phyloP scores from a whole-genome alignment of 2,329 filamentous ascomycete genomes.

The Arthrobotrys sphaeroides region DNA sequence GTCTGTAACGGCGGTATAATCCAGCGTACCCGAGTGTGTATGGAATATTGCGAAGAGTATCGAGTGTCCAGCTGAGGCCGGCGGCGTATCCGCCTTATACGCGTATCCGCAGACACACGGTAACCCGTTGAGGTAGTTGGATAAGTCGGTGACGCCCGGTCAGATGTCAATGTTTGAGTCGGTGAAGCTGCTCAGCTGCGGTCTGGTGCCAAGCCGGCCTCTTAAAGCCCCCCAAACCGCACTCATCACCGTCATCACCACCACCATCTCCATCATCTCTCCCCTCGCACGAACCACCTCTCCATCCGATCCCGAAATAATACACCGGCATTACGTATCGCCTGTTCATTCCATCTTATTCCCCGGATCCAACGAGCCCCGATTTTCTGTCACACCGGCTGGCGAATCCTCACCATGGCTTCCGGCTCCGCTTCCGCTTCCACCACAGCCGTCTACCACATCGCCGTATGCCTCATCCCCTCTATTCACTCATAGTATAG shows the following conservation, averaged over 20 bases:
- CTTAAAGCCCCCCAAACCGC: background rate
- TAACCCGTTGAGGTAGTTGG: too few relatives aligned
- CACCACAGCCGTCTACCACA: slow-evolving; percentile 47
- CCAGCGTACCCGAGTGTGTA: too few relatives aligned
- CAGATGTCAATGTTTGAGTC: too few relatives aligned
- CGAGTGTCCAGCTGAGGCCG: too few relatives aligned
- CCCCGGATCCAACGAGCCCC: background rate
- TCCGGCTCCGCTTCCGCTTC: slow-evolving; percentile 28
- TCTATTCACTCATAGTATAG: background rate
- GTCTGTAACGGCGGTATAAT: too few relatives aligned
- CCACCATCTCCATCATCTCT: background rate
- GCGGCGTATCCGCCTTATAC: too few relatives aligned
- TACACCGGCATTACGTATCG: background rate
- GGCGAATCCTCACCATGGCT: slow-evolving; percentile 7
- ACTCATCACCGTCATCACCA: background rate
- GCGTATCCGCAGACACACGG: too few relatives aligned
- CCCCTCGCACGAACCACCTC: background rate
- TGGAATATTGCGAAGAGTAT: too few relatives aligned
- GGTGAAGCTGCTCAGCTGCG: too few relatives aligned
- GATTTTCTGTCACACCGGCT: background rate
- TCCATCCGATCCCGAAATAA: background rate
- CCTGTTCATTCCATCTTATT: background rate
- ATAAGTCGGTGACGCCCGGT: too few relatives aligned
- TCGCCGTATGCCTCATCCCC: slow-evolving; percentile 23
- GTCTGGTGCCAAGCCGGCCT: slow-evolving; percentile 2